Evolutionary conservation across 164 flowering plant genomes (phyloP), one percentile per base, ranked within the genome.

Genomic region (Magnolia officinalis): DNA sequence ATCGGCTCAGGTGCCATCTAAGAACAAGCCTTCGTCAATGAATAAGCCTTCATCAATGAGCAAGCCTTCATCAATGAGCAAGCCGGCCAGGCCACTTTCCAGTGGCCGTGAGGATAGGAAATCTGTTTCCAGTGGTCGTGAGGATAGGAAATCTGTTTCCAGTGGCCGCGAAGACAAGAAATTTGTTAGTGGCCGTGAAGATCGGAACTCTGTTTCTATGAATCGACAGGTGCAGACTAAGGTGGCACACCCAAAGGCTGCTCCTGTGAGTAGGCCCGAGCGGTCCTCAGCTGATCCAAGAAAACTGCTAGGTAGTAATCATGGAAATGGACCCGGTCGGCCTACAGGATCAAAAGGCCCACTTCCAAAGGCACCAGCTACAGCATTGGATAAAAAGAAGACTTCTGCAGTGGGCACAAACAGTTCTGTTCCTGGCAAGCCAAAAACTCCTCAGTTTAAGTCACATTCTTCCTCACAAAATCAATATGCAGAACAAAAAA

Each of bases 311-410:
- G 85, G 83, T 31, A 87, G 74, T 72, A 86, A 76, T 80, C 75
- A 74, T 73, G 87, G 89, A 49, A 85, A 74, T 78, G 94, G 95
- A 20, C 90, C 90, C 72, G 90, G 91, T 4, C 89, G 90, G 88
- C 93, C 92, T 72, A 29, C 70, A 9, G 87, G 67, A 45, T 52
- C 79, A 63, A 90, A 87, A 76, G 77, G 72, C 21, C 74, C 70
- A 49, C 51, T 45, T 73, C 67, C 75, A 8, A 74, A 82, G 76
- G 23, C 16, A 24, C 74, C 83, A 37, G 77, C 73, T 67, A 26
- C 79, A 49, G 50, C 75, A 6, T 1, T 73, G 74, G 77, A 78
- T 74, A 86, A 76, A 83, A 88, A 79, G 77, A 63, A 37, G 19
- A 16, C 76, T 76, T 49, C 86, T 75, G 73, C 77, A 78, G 79